Evolutionary conservation across 352 stramenopile genomes (phyloP).

Genomic region (Phytophthora syringae): DNA sequence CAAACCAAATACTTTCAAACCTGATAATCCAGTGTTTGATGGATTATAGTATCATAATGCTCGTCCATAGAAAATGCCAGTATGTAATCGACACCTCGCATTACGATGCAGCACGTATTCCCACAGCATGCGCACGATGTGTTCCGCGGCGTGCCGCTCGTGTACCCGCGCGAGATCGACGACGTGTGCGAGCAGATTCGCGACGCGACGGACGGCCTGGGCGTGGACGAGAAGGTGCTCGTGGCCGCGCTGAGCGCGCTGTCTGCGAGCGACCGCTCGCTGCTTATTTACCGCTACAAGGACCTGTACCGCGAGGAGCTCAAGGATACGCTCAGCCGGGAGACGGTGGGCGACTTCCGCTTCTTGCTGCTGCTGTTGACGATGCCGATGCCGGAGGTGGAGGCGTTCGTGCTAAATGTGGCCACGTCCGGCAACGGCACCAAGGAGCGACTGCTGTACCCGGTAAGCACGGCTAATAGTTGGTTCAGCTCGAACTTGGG

Average conservation of each 20-base stretch:
- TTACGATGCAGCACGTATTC: conserved; percentile 47
- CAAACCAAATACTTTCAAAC: background rate
- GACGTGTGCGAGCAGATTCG: conserved; percentile 59
- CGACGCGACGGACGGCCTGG: conserved; percentile 69
- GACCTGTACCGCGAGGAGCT: conserved; percentile 65
- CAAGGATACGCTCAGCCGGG: conserved; percentile 64
- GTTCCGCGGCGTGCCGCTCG: conserved; percentile 38
- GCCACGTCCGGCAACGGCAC: conserved; percentile 57
- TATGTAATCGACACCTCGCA: conserved; percentile 6
- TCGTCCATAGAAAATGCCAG: no score
- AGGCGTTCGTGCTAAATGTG: conserved; percentile 72
- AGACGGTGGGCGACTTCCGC: conserved; percentile 74
- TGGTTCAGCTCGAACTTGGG: no score
- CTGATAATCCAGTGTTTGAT: background rate
- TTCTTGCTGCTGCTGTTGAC: conserved; percentile 70
- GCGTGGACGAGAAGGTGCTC: conserved; percentile 72
- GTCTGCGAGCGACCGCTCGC: conserved; percentile 55
- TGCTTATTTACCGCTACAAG: conserved; percentile 76
- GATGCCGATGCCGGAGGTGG: conserved; percentile 66
- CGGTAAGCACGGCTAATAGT: conserved; percentile 48
- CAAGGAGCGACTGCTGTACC: conserved; percentile 73
- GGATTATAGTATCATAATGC: conserved; percentile 3
- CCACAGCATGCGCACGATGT: conserved; percentile 48
- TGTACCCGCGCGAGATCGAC: conserved; percentile 58
- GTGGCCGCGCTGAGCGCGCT: conserved; percentile 54